Evolutionary conservation across 495 filamentous ascomycete species (phyloP), one percentile per base, ranked within the genome.

Genomic region (Endocarpon pusillum): DNA sequence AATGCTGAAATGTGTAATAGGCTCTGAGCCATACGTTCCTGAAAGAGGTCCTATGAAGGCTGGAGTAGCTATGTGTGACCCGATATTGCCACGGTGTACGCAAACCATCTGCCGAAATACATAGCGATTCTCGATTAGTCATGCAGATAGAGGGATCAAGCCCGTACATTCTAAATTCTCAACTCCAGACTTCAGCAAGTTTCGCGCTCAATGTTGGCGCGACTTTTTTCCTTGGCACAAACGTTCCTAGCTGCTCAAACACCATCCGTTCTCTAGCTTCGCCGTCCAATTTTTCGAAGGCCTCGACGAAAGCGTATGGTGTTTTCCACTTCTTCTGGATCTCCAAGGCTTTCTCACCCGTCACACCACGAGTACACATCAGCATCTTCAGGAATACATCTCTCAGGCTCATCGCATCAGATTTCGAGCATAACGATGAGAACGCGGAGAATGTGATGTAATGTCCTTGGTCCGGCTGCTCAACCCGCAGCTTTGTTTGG

Each of bases 301-400:
- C 82, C 36, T 69, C 67, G 6, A 84, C 44, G 21, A 91, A 68
- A 3, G 67, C 67, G 31, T 63, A 61, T 2, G 82, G 82, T 9
- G 81, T 89, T 37, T 60, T 66, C 75, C 79, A 91, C 8, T 58
- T 47, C 40, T 66, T 71, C 41, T 86, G 81, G 8, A 91, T 82
- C 52, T 83, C 81, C 2, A 84, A 48, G 0, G 82, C 81, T 48
- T 83, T 86, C 41, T 89, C 81, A 0, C 79, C 76, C 3, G 72
- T 75, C n/a, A 91, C 58, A 2, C 80, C 76, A 17, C 66, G 64
- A 7, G 71, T 79, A 43, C 78, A 82, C 81, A 91, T 87, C 32
- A 91, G 58, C 80, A 91, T 87, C 51, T 87, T 87, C 16, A 89
- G 48, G 44, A 67, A 87, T 0, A 87, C 48, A 39, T 91, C 82